These are phyloP conservation scores for Trichoderma sp. DNA, from an alignment of 2,329 filamentous ascomycete species.

Conservation along the genomic window DNA sequence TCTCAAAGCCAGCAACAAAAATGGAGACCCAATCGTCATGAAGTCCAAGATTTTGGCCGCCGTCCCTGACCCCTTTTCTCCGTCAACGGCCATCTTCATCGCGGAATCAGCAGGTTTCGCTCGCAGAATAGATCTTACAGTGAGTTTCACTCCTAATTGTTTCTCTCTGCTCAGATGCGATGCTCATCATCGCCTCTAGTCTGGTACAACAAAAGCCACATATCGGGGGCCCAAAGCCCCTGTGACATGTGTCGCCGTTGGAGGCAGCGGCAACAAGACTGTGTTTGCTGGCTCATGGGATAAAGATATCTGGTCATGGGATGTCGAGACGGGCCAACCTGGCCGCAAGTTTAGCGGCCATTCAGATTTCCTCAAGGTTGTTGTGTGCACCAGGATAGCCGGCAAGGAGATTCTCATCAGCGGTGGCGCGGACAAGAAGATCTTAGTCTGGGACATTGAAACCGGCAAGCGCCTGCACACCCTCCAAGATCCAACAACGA, in stretches of 20 bases:
- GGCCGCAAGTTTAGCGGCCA: conserved; percentile 74
- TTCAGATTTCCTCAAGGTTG: conserved; percentile 86
- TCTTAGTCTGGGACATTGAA: conserved; percentile 79
- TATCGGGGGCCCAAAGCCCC: conserved; percentile 80
- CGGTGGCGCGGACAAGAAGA: conserved; percentile 76
- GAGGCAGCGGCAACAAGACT: conserved; percentile 57
- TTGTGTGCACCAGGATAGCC: conserved; percentile 65
- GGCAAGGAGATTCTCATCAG: conserved; percentile 70
- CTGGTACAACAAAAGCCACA: conserved; percentile 42
- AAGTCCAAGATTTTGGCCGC: conserved; percentile 86
- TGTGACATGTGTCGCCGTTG: conserved; percentile 74
- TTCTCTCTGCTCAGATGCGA: not conserved
- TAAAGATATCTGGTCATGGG: conserved; percentile 87
- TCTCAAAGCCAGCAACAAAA: conserved; percentile 72
- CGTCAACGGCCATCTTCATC: conserved; percentile 67
- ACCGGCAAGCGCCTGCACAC: conserved; percentile 72
- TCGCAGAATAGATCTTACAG: conserved; percentile 74
- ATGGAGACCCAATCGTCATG: conserved; percentile 78
- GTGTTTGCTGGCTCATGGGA: conserved; percentile 94
- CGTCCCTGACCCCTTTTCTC: conserved; percentile 65
- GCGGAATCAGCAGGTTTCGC: conserved; percentile 87
- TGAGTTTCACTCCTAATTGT: conserved; percentile 45
- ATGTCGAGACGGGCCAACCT: conserved; percentile 59
- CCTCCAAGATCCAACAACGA: conserved; percentile 71
- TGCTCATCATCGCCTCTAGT: conserved; percentile 33